Conservation (phyloP, 1,284 basidiomycete genomes). For the Testicularia cyperi region DNA sequence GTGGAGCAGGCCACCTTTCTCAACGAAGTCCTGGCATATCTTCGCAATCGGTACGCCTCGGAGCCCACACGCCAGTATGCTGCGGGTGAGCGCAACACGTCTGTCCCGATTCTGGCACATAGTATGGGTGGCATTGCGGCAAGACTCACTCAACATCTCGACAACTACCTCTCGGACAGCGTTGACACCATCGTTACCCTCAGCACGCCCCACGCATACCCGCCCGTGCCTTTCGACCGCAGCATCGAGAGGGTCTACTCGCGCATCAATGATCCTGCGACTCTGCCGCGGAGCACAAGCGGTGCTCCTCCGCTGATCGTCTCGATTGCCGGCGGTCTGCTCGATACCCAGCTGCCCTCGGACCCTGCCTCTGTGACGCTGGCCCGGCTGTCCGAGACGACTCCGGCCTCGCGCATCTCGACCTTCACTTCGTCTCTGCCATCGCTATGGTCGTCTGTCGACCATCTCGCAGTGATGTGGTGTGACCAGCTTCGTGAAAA, state of each 20-base stretch:
- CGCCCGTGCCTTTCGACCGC: conserved; percentile 83
- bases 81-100: conserved; percentile 37
- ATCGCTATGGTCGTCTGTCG: conserved; percentile 89
- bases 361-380: conserved; percentile 77
- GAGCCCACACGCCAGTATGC: conserved; percentile 44
- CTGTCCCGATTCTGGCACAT: conserved; percentile 80
- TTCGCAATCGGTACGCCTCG: conserved; percentile 74
- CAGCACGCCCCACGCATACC: conserved; percentile 85
- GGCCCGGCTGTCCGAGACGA: conserved; percentile 13
- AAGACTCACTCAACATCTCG: conserved; percentile 68
- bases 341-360: conserved; percentile 88
- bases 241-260: conserved; percentile 75
- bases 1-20: conserved; percentile 80
- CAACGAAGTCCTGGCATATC: conserved; percentile 71
- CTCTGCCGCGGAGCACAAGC: no score
- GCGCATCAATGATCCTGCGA: conserved; percentile 49
- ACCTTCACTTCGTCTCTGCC: conserved; percentile 80
- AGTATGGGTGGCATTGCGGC: conserved; percentile 99
- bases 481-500: conserved; percentile 93
- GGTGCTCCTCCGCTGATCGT: conserved; percentile 68
- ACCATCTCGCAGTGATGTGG: conserved; percentile 97
- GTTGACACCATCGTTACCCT: conserved; percentile 85
- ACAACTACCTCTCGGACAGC: conserved; percentile 57
- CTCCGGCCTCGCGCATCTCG: conserved; percentile 60
- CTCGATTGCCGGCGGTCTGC: conserved; percentile 86